Percentiles rank a stretch among this genome's conserved stretches.
Conservation (phyloP, 2,329 filamentous ascomycete species). For the Dactylonectria estremocensis region DNA sequence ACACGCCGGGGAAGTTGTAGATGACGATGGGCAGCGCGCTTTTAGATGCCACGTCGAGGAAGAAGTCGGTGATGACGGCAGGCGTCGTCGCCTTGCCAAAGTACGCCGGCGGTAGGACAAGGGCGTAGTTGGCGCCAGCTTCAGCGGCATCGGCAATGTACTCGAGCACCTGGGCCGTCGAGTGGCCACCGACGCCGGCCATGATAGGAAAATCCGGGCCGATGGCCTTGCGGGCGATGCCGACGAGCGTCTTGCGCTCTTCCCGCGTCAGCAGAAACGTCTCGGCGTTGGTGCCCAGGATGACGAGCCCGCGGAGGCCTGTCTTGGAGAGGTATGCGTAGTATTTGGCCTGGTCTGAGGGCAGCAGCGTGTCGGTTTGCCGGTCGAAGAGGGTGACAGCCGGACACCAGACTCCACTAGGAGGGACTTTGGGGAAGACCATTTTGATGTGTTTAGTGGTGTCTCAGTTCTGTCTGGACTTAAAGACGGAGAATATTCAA, state of each 20-base stretch:
- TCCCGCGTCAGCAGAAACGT: constrained; percentile 70
- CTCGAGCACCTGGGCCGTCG: constrained; percentile 74
- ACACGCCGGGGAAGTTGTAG: constrained; percentile 80
- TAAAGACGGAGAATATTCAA: too few species aligned
- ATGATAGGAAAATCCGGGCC: constrained; percentile 91
- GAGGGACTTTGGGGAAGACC: constrained; percentile 38
- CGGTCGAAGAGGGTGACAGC: constrained; percentile 70
- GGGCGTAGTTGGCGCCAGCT: constrained; percentile 73
- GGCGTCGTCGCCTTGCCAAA: constrained; percentile 75
- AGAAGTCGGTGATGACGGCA: constrained; percentile 72
- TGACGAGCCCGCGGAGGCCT: constrained; percentile 66
- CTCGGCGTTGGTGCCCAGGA: constrained; percentile 71
- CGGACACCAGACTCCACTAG: constrained; percentile 64
- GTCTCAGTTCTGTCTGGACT: not conserved
- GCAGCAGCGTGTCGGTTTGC: constrained; percentile 63
- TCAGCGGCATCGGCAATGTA: constrained; percentile 71
- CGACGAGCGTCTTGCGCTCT: constrained; percentile 70
- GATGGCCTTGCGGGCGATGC: constrained; percentile 78
- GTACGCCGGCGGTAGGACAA: constrained; percentile 76
- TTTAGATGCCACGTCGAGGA: constrained; percentile 66
- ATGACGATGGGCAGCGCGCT: constrained; percentile 73
- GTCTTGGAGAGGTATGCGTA: constrained; percentile 66
- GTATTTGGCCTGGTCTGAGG: constrained; percentile 64
- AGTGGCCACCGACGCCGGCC: constrained; percentile 77
- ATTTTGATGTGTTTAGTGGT: constrained; percentile 21